A percentile compares a stretch with the other conserved stretches of the same genome.
phyloP scores from a whole-genome alignment of 768 basidiomycete species.

The Lactarius hatsudake region DNA sequence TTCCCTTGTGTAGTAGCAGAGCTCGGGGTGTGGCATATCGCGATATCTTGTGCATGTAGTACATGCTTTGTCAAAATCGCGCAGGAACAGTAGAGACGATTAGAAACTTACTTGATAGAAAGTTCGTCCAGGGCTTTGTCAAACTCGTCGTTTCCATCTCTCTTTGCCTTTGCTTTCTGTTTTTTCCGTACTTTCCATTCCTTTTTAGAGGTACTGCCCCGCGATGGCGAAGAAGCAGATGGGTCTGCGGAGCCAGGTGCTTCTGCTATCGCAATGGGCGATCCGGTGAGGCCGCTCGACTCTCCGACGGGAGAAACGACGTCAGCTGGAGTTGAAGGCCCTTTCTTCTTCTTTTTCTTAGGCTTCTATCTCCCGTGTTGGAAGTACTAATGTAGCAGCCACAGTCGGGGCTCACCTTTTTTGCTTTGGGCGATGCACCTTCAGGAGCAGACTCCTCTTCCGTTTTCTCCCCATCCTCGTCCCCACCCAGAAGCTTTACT shows the following conservation, averaged over 20 bases:
- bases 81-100: conserved; percentile 1
- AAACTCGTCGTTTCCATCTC: conserved; percentile 69
- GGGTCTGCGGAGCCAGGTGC: conserved; percentile 7
- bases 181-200: conserved; percentile 59
- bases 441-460: conserved; percentile 15
- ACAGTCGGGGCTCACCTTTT: conserved; percentile 21
- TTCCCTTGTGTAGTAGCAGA: not conserved
- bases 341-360: conserved; percentile 44
- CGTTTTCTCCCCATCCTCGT: conserved; percentile 4
- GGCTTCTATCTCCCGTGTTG: conserved; percentile 28
- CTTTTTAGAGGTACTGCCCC: conserved; percentile 34
- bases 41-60: conserved; percentile 44
- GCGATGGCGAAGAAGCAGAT: conserved; percentile 19
- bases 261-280: conserved; percentile 4
- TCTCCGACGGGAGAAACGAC: conserved; percentile 1
- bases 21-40: conserved; percentile 42
- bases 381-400: not conserved
- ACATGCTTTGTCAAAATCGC: not conserved
- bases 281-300: conserved; percentile 9
- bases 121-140: conserved; percentile 84
- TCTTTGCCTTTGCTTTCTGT: conserved; percentile 58
- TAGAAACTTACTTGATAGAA: conserved; percentile 57
- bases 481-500: conserved; percentile 20
- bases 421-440: conserved; percentile 22
- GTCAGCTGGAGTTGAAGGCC: not conserved